Base-by-base conservation (phyloP, 306 rosid species). In the Bauhinia variegata region DNA sequence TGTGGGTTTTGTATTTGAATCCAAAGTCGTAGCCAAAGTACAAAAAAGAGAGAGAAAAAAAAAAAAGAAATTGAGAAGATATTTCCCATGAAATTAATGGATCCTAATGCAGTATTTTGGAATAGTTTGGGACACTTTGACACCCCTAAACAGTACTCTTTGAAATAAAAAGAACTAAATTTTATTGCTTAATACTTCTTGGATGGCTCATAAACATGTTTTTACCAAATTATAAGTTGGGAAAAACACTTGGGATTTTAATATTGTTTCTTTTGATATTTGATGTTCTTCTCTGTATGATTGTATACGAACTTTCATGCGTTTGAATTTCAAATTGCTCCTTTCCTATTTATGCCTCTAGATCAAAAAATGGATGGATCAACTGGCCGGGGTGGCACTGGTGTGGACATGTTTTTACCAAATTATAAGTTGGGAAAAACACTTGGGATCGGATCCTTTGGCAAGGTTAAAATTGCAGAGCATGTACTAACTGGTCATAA, bases 371-470 rank as follows among this genome's bases (percentile, higher is more conserved):
- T 93, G 93, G 93, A 84, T 62, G 80, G 82, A 39, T 0, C 82
- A 37, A 69, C 66, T 74, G 85, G 79, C 61, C 83, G 79, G 13
- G 73, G 79, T 52, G 72, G 91, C 67, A 70, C 85, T 59, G 79
- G 71, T 13, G 80, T 80, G 37, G 91, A 93, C 68, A 59, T 64
- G 78, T 78, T 65, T 75, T 80, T 88, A 14, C 79, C 75, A 43
- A 88, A 93, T 75, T 93, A 93, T 82, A 93, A 93, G 71, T 78
- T 89, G 50, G 99, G 96, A 34, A 93, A 86, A 83, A 93, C 96
- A n/a, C 95, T 93, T 71, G 97, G 99, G 54, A 80, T 89, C 60
- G 99, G 99, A 53, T 70, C 96, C 64, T 89, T 91, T 46, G 97
- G 95, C 41, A 89, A 93, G 80, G 99, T 93, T 74, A 90, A 86